phyloP scores from a whole-genome alignment of 1,139 yeast genomes.

The Hemisphaericaspora xylofermentans region DNA sequence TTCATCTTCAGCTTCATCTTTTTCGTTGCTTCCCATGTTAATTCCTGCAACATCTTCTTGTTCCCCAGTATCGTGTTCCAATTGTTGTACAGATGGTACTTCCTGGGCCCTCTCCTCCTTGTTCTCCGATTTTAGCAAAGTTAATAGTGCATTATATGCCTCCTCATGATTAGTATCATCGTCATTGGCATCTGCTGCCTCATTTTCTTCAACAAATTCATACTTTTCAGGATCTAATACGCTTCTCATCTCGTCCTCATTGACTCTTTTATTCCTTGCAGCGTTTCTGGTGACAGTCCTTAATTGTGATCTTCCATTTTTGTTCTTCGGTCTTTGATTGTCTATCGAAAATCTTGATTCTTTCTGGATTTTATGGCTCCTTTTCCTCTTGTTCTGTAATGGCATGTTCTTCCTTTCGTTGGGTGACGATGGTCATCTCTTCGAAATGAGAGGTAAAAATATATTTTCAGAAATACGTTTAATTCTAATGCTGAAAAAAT shows the following conservation, averaged over 20 bases:
- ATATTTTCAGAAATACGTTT: too few species aligned
- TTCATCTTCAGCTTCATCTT: constrained; percentile 26
- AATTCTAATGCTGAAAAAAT: too few species aligned
- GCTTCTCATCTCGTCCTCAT: constrained; percentile 11
- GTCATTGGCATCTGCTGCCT: constrained; percentile 7
- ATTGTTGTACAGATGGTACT: constrained; percentile 17
- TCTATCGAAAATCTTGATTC: neutral
- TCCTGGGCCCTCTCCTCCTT: constrained; percentile 20
- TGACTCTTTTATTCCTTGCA: constrained; percentile 24
- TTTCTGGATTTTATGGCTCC: constrained; percentile 3
- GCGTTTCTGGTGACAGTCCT: constrained; percentile 60
- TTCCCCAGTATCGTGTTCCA: constrained; percentile 24
- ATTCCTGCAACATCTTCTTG: constrained; percentile 24
- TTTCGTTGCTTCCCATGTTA: constrained; percentile 15
- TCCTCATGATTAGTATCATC: constrained; percentile 31
- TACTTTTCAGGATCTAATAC: constrained; percentile 8
- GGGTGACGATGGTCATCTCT: too few species aligned
- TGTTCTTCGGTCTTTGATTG: constrained; percentile 14
- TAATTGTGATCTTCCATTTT: constrained; percentile 59
- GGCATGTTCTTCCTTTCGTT: constrained; percentile 9
- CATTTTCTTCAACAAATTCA: constrained; percentile 2
- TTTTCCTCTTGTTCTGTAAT: constrained; percentile 12
- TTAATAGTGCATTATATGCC: constrained; percentile 76
- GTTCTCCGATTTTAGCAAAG: constrained; percentile 61
- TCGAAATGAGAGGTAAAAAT: too few species aligned